These are phyloP conservation scores for Sechiopsis laciniata DNA, from an alignment of 306 rosid species.

Conservation along the genomic window DNA sequence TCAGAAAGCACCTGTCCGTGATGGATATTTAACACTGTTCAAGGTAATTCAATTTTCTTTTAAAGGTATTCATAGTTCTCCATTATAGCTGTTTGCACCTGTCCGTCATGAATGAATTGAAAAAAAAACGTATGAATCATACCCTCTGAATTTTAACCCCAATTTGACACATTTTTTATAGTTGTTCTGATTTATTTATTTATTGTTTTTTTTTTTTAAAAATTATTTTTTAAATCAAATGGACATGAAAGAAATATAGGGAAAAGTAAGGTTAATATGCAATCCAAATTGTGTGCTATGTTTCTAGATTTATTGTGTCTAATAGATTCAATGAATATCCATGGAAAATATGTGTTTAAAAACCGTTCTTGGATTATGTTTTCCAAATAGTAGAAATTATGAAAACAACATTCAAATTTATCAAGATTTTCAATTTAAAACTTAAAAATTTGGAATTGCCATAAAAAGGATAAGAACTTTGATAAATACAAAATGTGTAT, in stretches of 20 bases:
- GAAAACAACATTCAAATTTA: too few relatives aligned
- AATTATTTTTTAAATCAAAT: neutral
- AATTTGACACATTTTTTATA: neutral
- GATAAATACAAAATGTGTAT: neutral
- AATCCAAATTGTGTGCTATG: neutral
- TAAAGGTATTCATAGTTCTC: neutral
- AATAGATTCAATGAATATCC: too few relatives aligned
- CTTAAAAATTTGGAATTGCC: neutral
- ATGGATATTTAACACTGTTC: constrained; percentile 87
- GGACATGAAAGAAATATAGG: neutral
- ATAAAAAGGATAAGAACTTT: neutral
- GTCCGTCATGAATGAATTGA: neutral
- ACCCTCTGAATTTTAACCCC: neutral
- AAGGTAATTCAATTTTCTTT: constrained; percentile 50
- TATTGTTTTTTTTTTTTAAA: too few relatives aligned
- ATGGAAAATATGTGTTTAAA: too few relatives aligned
- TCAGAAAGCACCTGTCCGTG: constrained; percentile 88
- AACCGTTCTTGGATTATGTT: too few relatives aligned
- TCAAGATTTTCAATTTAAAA: too few relatives aligned
- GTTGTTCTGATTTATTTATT: neutral
- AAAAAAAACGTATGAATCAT: neutral
- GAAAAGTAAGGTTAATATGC: neutral
- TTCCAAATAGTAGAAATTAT: too few relatives aligned
- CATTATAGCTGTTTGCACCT: neutral
- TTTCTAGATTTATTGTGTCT: too few relatives aligned